Conservation (phyloP, 306 rosid genomes). For the Prunus mira region DNA sequence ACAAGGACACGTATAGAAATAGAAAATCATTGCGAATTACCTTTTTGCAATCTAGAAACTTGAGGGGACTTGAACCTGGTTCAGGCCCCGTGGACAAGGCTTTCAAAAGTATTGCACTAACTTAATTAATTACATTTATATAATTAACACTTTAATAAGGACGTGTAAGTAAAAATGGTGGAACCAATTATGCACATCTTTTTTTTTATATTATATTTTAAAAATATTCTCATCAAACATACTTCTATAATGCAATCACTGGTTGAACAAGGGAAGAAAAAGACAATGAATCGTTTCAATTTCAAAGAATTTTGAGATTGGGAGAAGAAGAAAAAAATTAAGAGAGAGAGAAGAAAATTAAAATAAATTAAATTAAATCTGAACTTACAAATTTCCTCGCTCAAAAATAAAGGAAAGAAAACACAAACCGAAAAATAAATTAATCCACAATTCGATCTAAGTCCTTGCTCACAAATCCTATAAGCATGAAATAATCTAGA, state of each 20-base stretch:
- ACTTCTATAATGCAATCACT: slow-evolving; percentile 36
- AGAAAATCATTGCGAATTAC: slow-evolving; percentile 25
- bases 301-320: slow-evolving; percentile 43
- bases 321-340: not conserved
- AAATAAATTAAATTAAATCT: slow-evolving; percentile 5
- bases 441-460: slow-evolving; percentile 36
- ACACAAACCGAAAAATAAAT: slow-evolving; percentile 28
- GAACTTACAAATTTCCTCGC: slow-evolving; percentile 42
- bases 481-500: slow-evolving; percentile 11
- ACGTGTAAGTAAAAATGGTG: slow-evolving; percentile 31
- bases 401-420: slow-evolving; percentile 18
- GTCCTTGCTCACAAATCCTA: slow-evolving; percentile 23
- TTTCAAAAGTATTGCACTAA: slow-evolving; percentile 36
- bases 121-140: slow-evolving; percentile 7
- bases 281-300: not conserved
- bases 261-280: not conserved
- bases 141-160: slow-evolving; percentile 23
- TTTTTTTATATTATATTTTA: slow-evolving; percentile 6
- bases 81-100: slow-evolving; percentile 77
- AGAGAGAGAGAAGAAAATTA: not conserved
- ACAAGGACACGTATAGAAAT: slow-evolving; percentile 33
- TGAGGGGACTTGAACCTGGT: slow-evolving; percentile 36
- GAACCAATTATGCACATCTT: slow-evolving; percentile 53
- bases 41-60: slow-evolving; percentile 67
- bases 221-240: slow-evolving; percentile 25